phyloP scores from a whole-genome alignment of 208 protist species.

The Trypanosoma cruzi region DNA sequence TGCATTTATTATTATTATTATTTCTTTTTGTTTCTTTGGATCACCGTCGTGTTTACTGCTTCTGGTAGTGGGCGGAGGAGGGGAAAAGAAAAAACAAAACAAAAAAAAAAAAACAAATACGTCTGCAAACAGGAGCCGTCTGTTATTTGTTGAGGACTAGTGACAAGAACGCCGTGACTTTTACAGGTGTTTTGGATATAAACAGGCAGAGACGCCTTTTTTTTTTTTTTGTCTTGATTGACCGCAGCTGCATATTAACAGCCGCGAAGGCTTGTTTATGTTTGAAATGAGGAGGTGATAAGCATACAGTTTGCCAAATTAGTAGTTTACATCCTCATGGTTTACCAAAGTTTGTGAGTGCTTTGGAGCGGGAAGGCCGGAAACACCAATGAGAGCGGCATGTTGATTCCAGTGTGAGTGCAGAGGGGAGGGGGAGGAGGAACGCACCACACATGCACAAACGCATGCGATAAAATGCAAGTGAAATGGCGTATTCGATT shows the following conservation, averaged over 20 bases:
- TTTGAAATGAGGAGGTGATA: conserved; percentile 95
- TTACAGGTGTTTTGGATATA: too few relatives aligned
- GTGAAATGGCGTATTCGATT: conserved; percentile 1
- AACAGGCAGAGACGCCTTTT: conserved; percentile 65
- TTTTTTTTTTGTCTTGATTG: too few relatives aligned
- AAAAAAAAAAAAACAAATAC: not conserved
- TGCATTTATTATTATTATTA: too few relatives aligned
- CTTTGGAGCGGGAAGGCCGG: conserved; percentile 88
- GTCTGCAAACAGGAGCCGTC: not conserved
- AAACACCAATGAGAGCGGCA: conserved; percentile 61
- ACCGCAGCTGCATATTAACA: too few relatives aligned
- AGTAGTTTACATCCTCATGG: conserved; percentile 96
- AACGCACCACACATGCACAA: conserved; percentile 3
- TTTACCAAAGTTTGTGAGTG: conserved; percentile 98
- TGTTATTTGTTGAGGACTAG: not conserved
- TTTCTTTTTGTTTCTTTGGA: conserved; percentile 1
- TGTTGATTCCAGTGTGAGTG: conserved; percentile 10
- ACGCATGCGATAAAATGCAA: conserved; percentile 1
- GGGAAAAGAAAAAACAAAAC: not conserved
- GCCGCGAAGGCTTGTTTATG: conserved; percentile 93
- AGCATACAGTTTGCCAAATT: conserved; percentile 98
- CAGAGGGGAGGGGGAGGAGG: too few relatives aligned
- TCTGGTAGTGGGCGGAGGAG: not conserved
- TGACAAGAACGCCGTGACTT: too few relatives aligned
- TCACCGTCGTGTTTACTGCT: conserved; percentile 1